Evolutionary conservation across 2,329 filamentous ascomycete species (phyloP).

Genomic region (Arthrobotrys sphaeroides): DNA sequence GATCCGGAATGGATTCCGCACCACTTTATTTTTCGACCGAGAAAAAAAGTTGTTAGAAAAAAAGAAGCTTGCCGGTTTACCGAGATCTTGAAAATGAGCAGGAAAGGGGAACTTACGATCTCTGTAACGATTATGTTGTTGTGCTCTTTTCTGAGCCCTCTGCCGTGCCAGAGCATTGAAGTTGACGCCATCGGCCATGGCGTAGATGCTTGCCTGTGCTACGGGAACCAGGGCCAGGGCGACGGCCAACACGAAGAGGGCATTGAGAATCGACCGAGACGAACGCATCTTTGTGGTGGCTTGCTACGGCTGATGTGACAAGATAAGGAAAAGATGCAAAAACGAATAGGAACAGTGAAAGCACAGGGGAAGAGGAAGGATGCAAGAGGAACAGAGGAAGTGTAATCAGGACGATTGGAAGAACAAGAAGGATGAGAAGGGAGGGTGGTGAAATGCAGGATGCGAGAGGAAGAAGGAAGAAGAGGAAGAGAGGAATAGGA

Average conservation of each 20-base stretch:
- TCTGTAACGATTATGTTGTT: slow-evolving; percentile 19
- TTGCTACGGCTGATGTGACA: slow-evolving; percentile 28
- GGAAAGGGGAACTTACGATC: neutral
- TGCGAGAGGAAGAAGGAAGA: neutral
- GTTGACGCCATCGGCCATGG: slow-evolving; percentile 27
- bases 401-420: neutral
- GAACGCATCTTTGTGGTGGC: slow-evolving; percentile 22
- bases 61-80: too few species aligned
- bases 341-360: neutral
- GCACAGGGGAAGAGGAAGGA: neutral
- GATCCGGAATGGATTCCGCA: slow-evolving; percentile 20
- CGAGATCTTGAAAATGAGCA: neutral
- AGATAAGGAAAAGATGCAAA: neutral
- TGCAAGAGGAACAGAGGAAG: neutral
- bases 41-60: neutral
- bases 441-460: neutral
- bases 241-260: slow-evolving; percentile 26
- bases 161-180: slow-evolving; percentile 45
- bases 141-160: slow-evolving; percentile 40
- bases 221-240: slow-evolving; percentile 23
- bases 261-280: slow-evolving; percentile 23
- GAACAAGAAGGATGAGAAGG: neutral
- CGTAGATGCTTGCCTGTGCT: slow-evolving; percentile 34
- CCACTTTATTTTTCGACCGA: neutral
- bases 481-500: neutral